phyloP scores from a whole-genome alignment of 108 stramenopile genomes.

The Skeletonema grethae region DNA sequence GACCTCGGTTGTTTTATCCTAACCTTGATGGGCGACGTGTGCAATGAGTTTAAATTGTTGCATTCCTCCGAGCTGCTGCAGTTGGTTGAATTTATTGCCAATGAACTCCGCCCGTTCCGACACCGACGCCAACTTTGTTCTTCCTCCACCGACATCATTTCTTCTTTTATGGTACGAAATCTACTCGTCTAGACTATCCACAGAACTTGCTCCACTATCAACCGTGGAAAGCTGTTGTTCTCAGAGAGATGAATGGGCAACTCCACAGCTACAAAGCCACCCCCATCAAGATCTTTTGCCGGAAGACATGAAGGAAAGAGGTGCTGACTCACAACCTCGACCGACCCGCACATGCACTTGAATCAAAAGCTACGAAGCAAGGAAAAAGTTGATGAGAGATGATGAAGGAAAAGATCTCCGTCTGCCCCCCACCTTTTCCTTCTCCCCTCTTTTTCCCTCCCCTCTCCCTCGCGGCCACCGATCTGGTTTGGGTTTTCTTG shows the following conservation, averaged over 20 bases:
- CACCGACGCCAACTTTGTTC: slow-evolving; percentile 1
- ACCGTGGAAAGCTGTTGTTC: no score
- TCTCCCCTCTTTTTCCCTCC: neutral
- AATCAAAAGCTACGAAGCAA: no score
- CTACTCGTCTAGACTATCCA: no score
- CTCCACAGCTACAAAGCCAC: no score
- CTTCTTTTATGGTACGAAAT: no score
- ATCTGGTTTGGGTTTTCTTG: no score
- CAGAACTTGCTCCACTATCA: no score
- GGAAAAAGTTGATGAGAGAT: no score
- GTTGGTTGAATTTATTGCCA: neutral
- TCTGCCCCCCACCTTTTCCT: neutral
- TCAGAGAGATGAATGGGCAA: no score
- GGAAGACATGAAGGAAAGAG: neutral
- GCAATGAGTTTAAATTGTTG: neutral
- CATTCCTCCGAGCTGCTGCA: slow-evolving; percentile 1
- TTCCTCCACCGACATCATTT: neutral
- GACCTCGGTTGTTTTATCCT: neutral
- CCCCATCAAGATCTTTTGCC: neutral
- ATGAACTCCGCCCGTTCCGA: neutral
- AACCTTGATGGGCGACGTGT: neutral
- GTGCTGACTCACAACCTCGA: neutral
- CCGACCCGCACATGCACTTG: no score
- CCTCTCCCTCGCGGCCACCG: no score
- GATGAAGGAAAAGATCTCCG: no score